Base-by-base conservation (phyloP, 495 filamentous ascomycete species). In the Annulohypoxylon bovei region DNA sequence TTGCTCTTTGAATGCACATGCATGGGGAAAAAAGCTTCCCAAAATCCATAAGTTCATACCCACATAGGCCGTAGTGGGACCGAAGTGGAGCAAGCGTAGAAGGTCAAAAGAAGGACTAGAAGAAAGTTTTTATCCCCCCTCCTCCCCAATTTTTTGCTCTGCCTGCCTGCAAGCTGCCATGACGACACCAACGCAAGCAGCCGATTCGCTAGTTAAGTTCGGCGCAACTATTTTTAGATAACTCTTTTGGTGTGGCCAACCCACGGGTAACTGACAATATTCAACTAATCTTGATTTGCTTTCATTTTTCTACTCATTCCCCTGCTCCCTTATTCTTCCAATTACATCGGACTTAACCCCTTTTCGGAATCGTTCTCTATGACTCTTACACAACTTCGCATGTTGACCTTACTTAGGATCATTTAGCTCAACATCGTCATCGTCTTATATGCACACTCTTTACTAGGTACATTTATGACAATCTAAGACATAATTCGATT, bases 151-250 rank as follows among this genome's bases (percentile, higher is more conserved):
- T 25, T 18, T 40, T 23, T 14, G 35, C 39, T 25, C 23, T 33
- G 37, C 49, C 25, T 23, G 22, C 50, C 54, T 65, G 32, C 42
- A 30, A 64, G 46, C 61, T 25, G 59, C 60, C 52, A 68, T 72
- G 70, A 72, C 70, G 70, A 68, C 70, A 68, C 70, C 70, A 40
- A 46, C 69, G 69, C 69, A 72, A 72, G 59, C 59, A 72, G 69
- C 69, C 69, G 69, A 72, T 72, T 72, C 69, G 69, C 37, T 27
- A 18, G 59, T 56, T 42, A 1, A 54, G 49, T 46, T 65, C 60
- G 64, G 69, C 64, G 46, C n/a, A 47, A 62, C 70, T 72, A 72
- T 68, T 65, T 65, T 68, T 72, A 72, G 70, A 72, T 57, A 7
- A 40, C 32, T 59, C 8, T 47, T 32, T 49, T 62, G 56, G 52